These are phyloP conservation scores for Dacryopinax primogenitus DNA, from an alignment of 768 basidiomycete species.

Conservation along the genomic window DNA sequence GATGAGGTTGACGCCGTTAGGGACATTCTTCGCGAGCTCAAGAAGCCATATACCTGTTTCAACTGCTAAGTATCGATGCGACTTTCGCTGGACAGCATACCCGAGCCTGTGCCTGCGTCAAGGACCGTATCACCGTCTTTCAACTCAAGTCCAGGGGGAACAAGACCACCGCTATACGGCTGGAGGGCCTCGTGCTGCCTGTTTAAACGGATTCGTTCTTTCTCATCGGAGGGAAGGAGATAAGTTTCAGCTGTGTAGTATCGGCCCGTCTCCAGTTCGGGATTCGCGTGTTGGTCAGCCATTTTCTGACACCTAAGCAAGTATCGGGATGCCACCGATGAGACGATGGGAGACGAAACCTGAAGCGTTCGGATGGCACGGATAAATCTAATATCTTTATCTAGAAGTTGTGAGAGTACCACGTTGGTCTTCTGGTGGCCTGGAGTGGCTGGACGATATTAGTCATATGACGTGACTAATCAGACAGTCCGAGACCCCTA, in stretches of 20 bases:
- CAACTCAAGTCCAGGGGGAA: not conserved
- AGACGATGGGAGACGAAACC: no score
- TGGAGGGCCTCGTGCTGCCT: not conserved
- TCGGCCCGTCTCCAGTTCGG: not conserved
- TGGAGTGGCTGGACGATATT: no score
- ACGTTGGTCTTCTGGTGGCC: no score
- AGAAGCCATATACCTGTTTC: constrained; percentile 16
- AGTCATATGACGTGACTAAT: no score
- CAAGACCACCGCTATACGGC: not conserved
- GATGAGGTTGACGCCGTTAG: constrained; percentile 11
- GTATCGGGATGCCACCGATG: no score
- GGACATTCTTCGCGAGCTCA: constrained; percentile 13
- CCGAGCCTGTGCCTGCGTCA: not conserved
- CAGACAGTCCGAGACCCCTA: no score
- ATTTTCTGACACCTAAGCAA: no score
- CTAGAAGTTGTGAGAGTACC: no score
- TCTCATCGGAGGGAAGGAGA: not conserved
- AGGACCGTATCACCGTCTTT: not conserved
- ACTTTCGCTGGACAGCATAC: not conserved
- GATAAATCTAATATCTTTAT: no score
- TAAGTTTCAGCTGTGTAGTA: not conserved
- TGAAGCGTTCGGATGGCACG: no score
- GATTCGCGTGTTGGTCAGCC: no score
- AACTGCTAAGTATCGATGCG: not conserved
- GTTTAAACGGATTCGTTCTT: not conserved